Conservation (phyloP, 2,329 filamentous ascomycete genomes). For the Xylariaceae sp. region DNA sequence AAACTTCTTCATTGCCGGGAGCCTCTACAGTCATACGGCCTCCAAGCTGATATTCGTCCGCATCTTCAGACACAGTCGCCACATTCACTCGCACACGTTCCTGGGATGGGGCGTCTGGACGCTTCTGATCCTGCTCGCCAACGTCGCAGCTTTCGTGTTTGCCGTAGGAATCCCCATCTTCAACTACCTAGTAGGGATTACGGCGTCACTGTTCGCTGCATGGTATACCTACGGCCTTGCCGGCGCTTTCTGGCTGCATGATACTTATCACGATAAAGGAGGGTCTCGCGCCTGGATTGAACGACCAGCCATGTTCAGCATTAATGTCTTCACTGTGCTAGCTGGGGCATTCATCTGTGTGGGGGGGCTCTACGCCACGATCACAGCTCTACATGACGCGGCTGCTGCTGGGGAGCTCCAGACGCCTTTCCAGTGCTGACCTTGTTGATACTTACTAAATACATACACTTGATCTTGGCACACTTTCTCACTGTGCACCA, state of each 20-base stretch:
- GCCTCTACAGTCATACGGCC: conserved; percentile 46
- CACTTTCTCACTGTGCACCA: no score
- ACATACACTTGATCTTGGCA: no score
- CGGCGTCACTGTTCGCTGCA: conserved; percentile 45
- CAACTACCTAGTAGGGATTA: conserved; percentile 48
- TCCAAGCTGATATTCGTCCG: conserved; percentile 48
- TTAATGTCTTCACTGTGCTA: conserved; percentile 38
- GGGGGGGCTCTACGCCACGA: conserved; percentile 45
- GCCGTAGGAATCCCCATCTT: conserved; percentile 49
- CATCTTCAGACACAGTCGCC: conserved; percentile 39
- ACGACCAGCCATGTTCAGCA: conserved; percentile 32
- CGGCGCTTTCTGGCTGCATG: conserved; percentile 49
- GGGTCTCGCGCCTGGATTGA: conserved; percentile 33
- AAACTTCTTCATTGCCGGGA: conserved; percentile 46
- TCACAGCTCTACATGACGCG: conserved; percentile 27
- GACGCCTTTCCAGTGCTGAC: conserved; percentile 23
- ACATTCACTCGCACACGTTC: conserved; percentile 43
- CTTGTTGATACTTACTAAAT: no score
- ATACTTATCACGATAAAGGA: conserved; percentile 38
- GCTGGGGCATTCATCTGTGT: conserved; percentile 45
- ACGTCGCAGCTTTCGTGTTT: conserved; percentile 38
- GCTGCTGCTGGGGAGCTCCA: conserved; percentile 20
- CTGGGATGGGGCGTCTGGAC: conserved; percentile 45
- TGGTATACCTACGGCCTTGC: conserved; percentile 53
- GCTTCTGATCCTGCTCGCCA: conserved; percentile 40